Base-by-base conservation (phyloP, 2,329 filamentous ascomycete genomes). In the Pestalotiopsis sp. region DNA sequence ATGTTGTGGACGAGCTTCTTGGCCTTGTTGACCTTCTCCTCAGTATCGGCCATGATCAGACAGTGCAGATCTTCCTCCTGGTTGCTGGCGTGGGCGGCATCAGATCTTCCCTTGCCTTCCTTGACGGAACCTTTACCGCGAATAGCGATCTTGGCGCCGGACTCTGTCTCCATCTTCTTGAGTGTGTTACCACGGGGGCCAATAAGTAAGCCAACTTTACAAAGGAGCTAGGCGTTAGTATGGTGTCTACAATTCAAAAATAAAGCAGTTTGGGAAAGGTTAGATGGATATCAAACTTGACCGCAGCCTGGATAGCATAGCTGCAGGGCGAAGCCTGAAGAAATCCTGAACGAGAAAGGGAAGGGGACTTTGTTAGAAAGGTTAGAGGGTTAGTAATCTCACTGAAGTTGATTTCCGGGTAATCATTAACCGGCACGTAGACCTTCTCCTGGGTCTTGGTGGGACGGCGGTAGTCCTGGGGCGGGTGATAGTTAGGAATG, bases 351-450 rank as follows among this genome's bases (percentile, higher is more conserved):
- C 74, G 75, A 76, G 72, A 79, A 78, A 74, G 76, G 76, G 72
- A 67, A 77, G 74, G 74, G 65, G 77, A 79, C 75, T 84, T 85
- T 83, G 85, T 92, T 91, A 92, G 90, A 89, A 87, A 83, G 86
- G 90, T 93, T 92, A 91, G 90, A 94, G 94, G 94, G 94, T 97
- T 97, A 97, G 95, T 92, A 95, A 96, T 95, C 95, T 95, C 98
- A 99, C 96, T 99, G 94, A 99, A 99, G 92, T 99, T 99, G 91
- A 99, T 98, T 84, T 99, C 96, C 88, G 96, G 96, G 83, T 99
- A 99, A 84, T 99, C 96, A 90, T 99, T 99, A 86, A 99, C 96
- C 82, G 96, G 96, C 83, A 99, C 96, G 82, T 99, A 99, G 92
- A 99, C 97, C 89, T 99, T 99, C 89, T 99, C 96, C 85, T 99